Base-by-base conservation (phyloP, 306 rosid species). In the Luffa acutangula region DNA sequence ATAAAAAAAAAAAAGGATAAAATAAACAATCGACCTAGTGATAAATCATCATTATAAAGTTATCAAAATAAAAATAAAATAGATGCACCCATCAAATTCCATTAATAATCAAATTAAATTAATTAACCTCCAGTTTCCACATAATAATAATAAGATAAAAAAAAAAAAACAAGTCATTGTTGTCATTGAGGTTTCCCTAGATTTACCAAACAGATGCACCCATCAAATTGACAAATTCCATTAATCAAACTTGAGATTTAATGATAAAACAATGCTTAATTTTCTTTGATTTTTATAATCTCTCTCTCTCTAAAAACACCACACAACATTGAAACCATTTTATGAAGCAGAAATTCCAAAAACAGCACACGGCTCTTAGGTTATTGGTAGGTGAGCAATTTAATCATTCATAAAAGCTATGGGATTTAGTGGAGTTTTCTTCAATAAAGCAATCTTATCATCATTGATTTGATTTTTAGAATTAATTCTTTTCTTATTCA, bases 361-460 rank as follows among this genome's bases (percentile, higher is more conserved):
- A 21, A 48, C 77, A 72, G 42, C 39, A 46, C 39, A 46, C 18
- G 74, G 74, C 51, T 41, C n/a, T 20, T 6, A 14, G 39, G 67
- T 60, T 39, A 71, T 71, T 71, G 76, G 76, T 71, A 45, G 76
- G 53, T 45, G 77, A 7, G 8, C 42, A 12, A 71, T 70, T n/a
- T n/a, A 41, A 9, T 70, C 36, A 70, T 70, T 9, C 53, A 43
- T 10, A 43, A 70, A 70, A 45, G 56, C 2, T 20, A 9, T 11
- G 36, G 9, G 76, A 8, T 21, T 71, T 71, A 11, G 56, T 43
- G 53, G 39, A 71, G 2, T 45, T 20, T 43, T 45, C 20, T 43
- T 21, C 18, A 45, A 4, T 13, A 43, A 70, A 42, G 17, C 21
- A 70, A 48, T 7, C 42, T 46, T 72, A 72, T 14, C 13, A 46